These are phyloP conservation scores for Lecanicillium sp. DNA, from an alignment of 2,329 filamentous ascomycete genomes.

Conservation along the genomic window DNA sequence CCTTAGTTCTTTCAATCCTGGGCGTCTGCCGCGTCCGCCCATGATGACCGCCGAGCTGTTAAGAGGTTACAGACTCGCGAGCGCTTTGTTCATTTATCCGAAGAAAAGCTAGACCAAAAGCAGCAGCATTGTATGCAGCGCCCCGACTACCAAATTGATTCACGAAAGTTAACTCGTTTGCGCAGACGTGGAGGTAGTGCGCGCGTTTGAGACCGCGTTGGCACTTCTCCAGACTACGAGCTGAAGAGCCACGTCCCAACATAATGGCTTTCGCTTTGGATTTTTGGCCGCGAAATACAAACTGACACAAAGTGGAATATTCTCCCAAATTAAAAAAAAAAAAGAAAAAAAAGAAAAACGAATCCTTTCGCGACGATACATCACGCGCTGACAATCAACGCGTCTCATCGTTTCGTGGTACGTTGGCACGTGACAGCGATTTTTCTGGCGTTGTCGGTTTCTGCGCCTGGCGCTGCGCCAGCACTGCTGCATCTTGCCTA, in stretches of 20 bases:
- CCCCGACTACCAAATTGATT: slow-evolving; percentile 11
- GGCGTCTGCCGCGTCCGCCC: slow-evolving; percentile 62
- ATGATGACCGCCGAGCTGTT: slow-evolving; percentile 69
- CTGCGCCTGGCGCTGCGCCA: too few species aligned
- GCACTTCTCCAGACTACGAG: slow-evolving; percentile 41
- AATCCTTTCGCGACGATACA: too few species aligned
- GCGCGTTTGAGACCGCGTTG: slow-evolving; percentile 55
- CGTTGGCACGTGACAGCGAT: too few species aligned
- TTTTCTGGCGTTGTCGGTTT: too few species aligned
- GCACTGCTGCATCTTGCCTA: too few species aligned
- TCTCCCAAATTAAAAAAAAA: too few species aligned
- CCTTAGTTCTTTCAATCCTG: slow-evolving; percentile 70
- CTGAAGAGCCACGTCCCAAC: slow-evolving; percentile 14
- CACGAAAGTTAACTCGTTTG: background rate
- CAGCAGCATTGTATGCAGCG: slow-evolving; percentile 67
- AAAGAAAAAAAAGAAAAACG: too few species aligned
- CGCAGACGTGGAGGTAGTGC: slow-evolving; percentile 45
- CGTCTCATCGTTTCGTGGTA: background rate
- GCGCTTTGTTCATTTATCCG: slow-evolving; percentile 66
- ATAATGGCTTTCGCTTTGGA: too few species aligned
- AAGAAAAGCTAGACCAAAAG: slow-evolving; percentile 63
- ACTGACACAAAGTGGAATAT: too few species aligned
- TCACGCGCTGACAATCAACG: too few species aligned
- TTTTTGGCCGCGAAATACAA: too few species aligned
- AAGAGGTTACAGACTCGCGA: slow-evolving; percentile 78